phyloP scores from a whole-genome alignment of 2,329 filamentous ascomycete species.

The Venturiaceae sp. region DNA sequence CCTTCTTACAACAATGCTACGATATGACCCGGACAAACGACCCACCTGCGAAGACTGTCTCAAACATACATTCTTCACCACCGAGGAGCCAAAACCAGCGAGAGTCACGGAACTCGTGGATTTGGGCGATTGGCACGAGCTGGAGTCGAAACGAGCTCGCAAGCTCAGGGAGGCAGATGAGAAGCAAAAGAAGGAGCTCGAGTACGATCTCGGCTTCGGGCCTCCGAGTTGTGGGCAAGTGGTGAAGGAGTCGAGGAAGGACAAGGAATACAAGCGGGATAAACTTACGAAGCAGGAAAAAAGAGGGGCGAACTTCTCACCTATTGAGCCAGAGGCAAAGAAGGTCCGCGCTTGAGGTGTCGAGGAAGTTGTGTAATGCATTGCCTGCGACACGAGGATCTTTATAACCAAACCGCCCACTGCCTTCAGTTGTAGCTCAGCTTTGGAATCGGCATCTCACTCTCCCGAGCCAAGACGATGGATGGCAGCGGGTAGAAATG shows the following conservation, averaged over 20 bases:
- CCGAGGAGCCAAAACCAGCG: slow-evolving; percentile 61
- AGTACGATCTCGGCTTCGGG: neutral
- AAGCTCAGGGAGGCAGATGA: slow-evolving; percentile 2
- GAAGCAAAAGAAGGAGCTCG: slow-evolving; percentile 3
- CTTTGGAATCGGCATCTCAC: neutral
- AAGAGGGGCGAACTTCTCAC: slow-evolving; percentile 1
- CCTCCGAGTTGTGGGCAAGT: slow-evolving; percentile 6
- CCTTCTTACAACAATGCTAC: slow-evolving; percentile 74
- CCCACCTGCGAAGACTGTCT: slow-evolving; percentile 79
- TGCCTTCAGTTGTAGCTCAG: neutral
- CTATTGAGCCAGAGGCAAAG: slow-evolving; percentile 5
- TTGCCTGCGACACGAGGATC: neutral
- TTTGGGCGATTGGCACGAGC: slow-evolving; percentile 96
- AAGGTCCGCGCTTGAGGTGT: neutral
- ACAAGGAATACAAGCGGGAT: slow-evolving; percentile 2
- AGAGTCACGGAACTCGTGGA: slow-evolving; percentile 71
- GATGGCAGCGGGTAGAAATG: neutral
- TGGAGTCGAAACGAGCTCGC: slow-evolving; percentile 71
- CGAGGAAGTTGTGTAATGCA: neutral
- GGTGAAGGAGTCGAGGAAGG: slow-evolving; percentile 1
- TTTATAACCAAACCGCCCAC: too few species aligned
- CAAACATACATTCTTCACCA: slow-evolving; percentile 77
- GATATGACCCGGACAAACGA: slow-evolving; percentile 75
- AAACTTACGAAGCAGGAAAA: slow-evolving; percentile 2
- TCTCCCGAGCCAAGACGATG: neutral